Evolutionary conservation across 352 stramenopile genomes (phyloP), one percentile per base, ranked within the genome.

Genomic region (Pythium biforme): DNA sequence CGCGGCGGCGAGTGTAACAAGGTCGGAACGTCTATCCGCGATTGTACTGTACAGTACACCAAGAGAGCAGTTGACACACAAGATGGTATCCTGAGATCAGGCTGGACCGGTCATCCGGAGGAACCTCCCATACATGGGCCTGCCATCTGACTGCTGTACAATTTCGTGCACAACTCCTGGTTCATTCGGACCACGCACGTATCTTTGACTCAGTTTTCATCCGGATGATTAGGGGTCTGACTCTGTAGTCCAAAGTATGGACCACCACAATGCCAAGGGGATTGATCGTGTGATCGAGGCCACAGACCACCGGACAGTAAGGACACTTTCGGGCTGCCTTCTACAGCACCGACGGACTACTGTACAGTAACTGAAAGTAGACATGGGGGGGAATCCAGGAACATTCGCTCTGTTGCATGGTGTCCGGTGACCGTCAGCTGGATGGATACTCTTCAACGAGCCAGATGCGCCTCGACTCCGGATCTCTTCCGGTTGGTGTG

Each of bases 201-300:
- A n/a, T 11, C 5, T 34, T 34, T 10, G 31, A 34, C 37, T 43
- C 14, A 7, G 37, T 19, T 20, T 43, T 43, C 37, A 43, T 48
- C 41, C 41, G 20, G 41, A 48, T 43, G 2, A n/a, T 8, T 6
- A 14, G 15, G 5, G 5, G 29, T 10, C 29, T 10, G 34, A 33
- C 6, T 45, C 33, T 57, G n/a, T n/a, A n/a, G n/a, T n/a, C n/a
- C n/a, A n/a, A n/a, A n/a, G n/a, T n/a, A n/a, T n/a, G 50, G 50
- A 57, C 50, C 50, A 46, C 50, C 50, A 45, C 29, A 57, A 46
- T 15, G 15, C 49, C 29, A 57, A 33, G 3, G 19, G n/a, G 33
- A 14, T 20, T 41, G 17, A 20, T 43, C 49, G 49, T 27, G 27
- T n/a, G 14, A 41, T 41, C 25, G 26, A 43, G 37, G 12, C n/a